A percentile compares a stretch with the other conserved stretches of the same genome.
These are phyloP conservation scores for Halophytophthora batemanensis DNA, from an alignment of 352 stramenopile genomes.

Conservation along the genomic window DNA sequence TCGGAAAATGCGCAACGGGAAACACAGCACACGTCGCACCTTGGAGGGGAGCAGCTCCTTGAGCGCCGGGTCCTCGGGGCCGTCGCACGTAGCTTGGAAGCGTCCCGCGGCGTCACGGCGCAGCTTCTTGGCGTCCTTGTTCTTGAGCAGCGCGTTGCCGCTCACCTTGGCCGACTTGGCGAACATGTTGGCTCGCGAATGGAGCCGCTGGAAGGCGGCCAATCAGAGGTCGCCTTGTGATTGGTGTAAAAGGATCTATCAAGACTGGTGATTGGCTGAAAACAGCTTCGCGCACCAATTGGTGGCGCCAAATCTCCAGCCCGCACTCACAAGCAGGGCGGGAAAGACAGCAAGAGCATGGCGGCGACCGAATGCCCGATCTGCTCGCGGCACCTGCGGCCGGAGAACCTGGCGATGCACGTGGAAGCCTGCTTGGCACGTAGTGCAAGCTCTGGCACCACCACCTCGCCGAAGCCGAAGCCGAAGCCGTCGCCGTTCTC, in stretches of 20 bases:
- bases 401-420: constrained; percentile 71
- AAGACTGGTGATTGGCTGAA: no score
- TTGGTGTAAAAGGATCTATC: no score
- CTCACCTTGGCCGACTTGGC: constrained; percentile 73
- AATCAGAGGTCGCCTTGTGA: no score
- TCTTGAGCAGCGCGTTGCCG: constrained; percentile 77
- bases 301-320: no score
- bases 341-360: constrained; percentile 16
- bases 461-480: constrained; percentile 14
- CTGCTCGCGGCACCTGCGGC: constrained; percentile 70
- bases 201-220: no score
- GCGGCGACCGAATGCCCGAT: constrained; percentile 57
- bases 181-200: constrained; percentile 52
- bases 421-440: constrained; percentile 59
- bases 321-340: no score
- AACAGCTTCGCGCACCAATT: no score
- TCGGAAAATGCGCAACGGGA: background rate
- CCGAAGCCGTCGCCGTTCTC: constrained; percentile 8
- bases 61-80: constrained; percentile 34
- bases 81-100: constrained; percentile 26
- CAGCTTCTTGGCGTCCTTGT: constrained; percentile 86
- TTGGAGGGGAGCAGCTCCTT: constrained; percentile 46
- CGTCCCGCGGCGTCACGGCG: constrained; percentile 47
- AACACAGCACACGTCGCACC: constrained; percentile 11
- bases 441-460: constrained; percentile 12